phyloP scores from a whole-genome alignment of 257 asterid species.

The Solanum commersonii region DNA sequence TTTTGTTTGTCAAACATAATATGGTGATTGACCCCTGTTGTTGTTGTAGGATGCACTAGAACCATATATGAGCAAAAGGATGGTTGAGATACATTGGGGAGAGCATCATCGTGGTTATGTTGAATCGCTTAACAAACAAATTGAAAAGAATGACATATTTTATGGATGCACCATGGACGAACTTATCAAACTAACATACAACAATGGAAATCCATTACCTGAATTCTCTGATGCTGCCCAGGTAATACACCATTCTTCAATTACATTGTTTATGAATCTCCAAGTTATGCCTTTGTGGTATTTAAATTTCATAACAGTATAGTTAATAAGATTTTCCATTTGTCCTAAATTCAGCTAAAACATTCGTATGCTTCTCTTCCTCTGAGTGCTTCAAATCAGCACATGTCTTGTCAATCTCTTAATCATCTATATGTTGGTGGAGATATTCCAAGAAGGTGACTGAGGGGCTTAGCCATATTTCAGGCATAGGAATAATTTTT shows the following conservation, averaged over 20 bases:
- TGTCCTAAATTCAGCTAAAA: too few relatives aligned
- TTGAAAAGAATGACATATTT: conserved; percentile 50
- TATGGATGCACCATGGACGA: conserved; percentile 75
- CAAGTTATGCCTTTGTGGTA: too few relatives aligned
- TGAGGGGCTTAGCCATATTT: not conserved
- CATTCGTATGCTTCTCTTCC: too few relatives aligned
- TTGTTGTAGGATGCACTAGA: conserved; percentile 65
- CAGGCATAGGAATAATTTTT: not conserved
- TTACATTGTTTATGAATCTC: too few relatives aligned
- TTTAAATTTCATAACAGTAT: too few relatives aligned
- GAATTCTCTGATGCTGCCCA: conserved; percentile 89
- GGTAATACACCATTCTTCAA: conserved; percentile 22
- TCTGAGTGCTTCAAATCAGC: not conserved
- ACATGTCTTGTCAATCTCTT: not conserved
- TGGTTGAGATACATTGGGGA: conserved; percentile 90
- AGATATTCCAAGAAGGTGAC: not conserved
- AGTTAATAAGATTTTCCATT: too few relatives aligned
- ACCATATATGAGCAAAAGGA: conserved; percentile 72
- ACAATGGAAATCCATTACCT: conserved; percentile 77
- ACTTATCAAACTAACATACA: conserved; percentile 68
- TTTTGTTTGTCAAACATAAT: not conserved
- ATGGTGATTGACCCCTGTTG: too few relatives aligned
- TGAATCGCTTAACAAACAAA: conserved; percentile 80
- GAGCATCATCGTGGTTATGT: conserved; percentile 74
- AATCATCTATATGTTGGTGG: not conserved